phyloP scores from a whole-genome alignment of 2,329 filamentous ascomycete species.

The Bertia moriformis region DNA sequence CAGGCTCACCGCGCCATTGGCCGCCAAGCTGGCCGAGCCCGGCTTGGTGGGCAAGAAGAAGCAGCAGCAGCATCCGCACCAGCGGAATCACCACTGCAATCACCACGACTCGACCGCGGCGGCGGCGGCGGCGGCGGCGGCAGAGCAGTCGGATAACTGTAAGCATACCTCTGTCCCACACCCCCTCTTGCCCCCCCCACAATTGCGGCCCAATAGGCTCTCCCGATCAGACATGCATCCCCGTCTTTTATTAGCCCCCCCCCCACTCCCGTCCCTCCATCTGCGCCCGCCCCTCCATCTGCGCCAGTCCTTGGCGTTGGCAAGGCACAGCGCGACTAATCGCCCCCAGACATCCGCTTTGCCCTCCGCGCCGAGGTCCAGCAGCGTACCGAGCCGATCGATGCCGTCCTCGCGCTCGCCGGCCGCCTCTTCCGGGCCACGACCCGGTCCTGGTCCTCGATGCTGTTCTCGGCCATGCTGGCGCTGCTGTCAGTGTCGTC shows the following conservation, averaged over 20 bases:
- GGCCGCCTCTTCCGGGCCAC: conserved; percentile 41
- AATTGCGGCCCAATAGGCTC: no score
- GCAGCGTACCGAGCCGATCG: conserved; percentile 72
- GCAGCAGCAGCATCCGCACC: no score
- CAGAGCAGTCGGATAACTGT: no score
- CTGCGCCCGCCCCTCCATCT: not conserved
- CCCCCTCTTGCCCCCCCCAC: no score
- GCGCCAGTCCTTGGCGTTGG: conserved; percentile 3
- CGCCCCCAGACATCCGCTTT: conserved; percentile 78
- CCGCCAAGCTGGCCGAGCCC: conserved; percentile 13
- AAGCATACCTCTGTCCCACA: no score
- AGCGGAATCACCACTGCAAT: no score
- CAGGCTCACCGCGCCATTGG: conserved; percentile 21
- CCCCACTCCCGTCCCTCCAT: conserved; percentile 2
- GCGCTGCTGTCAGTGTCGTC: conserved; percentile 50
- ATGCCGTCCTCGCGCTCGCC: conserved; percentile 52
- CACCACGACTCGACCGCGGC: no score
- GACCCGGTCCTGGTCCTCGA: conserved; percentile 56
- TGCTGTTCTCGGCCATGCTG: conserved; percentile 45
- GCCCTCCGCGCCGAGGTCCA: conserved; percentile 76
- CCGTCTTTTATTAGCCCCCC: no score
- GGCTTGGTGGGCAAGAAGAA: no score
- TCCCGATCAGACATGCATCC: no score
- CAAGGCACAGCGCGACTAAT: conserved; percentile 3
- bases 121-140: no score